Conservation (phyloP, 139 green algal genomes). For the Tetradesmus obliquus region DNA sequence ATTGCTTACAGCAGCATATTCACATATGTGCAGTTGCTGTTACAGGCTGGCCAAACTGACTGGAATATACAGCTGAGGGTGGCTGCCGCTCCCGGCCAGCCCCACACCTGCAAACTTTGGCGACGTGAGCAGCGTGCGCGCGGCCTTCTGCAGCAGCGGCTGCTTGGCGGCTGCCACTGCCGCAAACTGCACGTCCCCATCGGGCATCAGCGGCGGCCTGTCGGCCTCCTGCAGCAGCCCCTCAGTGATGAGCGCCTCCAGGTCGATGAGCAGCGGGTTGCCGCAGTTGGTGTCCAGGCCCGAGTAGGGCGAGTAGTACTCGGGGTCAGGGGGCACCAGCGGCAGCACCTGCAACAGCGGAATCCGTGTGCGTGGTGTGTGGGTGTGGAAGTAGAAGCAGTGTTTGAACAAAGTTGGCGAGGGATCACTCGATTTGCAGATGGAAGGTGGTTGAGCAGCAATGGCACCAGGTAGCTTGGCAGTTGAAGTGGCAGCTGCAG, state of each 20-base stretch:
- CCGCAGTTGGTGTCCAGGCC: slow-evolving; percentile 94
- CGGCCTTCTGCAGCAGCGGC: slow-evolving; percentile 84
- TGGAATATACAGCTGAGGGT: too few relatives aligned
- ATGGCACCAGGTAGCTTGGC: neutral
- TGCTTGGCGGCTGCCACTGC: slow-evolving; percentile 63
- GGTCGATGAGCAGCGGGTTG: slow-evolving; percentile 90
- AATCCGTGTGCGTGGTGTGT: slow-evolving; percentile 13
- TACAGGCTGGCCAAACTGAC: too few relatives aligned
- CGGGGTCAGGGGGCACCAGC: slow-evolving; percentile 92
- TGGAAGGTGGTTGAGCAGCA: neutral
- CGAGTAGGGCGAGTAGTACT: slow-evolving; percentile 96
- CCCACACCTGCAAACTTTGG: slow-evolving; percentile 39
- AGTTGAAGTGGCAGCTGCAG: neutral
- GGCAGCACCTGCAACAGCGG: slow-evolving; percentile 88
- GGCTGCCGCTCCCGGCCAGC: too few relatives aligned
- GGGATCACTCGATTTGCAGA: slow-evolving; percentile 34
- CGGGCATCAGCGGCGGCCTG: slow-evolving; percentile 57
- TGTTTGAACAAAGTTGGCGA: neutral
- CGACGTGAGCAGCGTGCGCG: slow-evolving; percentile 65
- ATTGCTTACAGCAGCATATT: too few relatives aligned
- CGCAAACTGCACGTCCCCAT: slow-evolving; percentile 57
- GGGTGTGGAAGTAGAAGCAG: neutral
- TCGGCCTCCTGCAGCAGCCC: slow-evolving; percentile 84
- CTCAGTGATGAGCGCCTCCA: slow-evolving; percentile 87
- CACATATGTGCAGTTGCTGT: too few relatives aligned